Conservation (phyloP, 2,329 filamentous ascomycete genomes). For the Fusarium abutilonis region DNA sequence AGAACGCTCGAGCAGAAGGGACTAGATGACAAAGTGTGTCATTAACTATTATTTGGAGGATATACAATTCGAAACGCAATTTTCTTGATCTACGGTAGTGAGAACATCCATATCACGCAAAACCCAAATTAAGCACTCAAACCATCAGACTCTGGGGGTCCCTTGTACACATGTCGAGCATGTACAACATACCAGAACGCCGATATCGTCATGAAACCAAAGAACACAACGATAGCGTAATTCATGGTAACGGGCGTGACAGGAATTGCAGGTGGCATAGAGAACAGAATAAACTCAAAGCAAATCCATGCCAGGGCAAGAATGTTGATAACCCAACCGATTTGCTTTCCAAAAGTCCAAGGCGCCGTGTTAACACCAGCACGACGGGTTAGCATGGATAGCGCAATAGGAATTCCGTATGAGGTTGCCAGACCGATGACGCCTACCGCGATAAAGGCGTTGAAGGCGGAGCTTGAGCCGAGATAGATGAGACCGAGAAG, state of each 20-base stretch:
- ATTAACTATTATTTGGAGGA: background rate
- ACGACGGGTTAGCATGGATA: slow-evolving; percentile 72
- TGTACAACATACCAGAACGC: slow-evolving; percentile 70
- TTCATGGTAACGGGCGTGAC: slow-evolving; percentile 69
- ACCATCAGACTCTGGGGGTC: slow-evolving; percentile 40
- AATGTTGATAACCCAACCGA: slow-evolving; percentile 74
- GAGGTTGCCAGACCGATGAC: slow-evolving; percentile 81
- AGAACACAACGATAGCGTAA: slow-evolving; percentile 73
- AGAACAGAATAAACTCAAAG: slow-evolving; percentile 78
- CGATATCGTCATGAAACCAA: slow-evolving; percentile 68
- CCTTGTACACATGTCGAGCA: slow-evolving; percentile 42
- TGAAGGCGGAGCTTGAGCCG: slow-evolving; percentile 78
- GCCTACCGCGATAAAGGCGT: slow-evolving; percentile 80
- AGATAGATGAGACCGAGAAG: slow-evolving; percentile 82
- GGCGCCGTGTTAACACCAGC: slow-evolving; percentile 69
- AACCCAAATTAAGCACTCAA: slow-evolving; percentile 11
- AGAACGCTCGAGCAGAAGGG: slow-evolving; percentile 2
- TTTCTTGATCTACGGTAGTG: background rate
- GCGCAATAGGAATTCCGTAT: slow-evolving; percentile 79
- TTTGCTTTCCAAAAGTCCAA: slow-evolving; percentile 70
- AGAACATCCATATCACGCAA: background rate
- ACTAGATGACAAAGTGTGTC: background rate
- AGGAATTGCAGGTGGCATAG: slow-evolving; percentile 73
- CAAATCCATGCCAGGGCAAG: slow-evolving; percentile 74
- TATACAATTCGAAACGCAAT: background rate